These are phyloP conservation scores for Pisolithus albus DNA, from an alignment of 768 basidiomycete species.

Conservation along the genomic window DNA sequence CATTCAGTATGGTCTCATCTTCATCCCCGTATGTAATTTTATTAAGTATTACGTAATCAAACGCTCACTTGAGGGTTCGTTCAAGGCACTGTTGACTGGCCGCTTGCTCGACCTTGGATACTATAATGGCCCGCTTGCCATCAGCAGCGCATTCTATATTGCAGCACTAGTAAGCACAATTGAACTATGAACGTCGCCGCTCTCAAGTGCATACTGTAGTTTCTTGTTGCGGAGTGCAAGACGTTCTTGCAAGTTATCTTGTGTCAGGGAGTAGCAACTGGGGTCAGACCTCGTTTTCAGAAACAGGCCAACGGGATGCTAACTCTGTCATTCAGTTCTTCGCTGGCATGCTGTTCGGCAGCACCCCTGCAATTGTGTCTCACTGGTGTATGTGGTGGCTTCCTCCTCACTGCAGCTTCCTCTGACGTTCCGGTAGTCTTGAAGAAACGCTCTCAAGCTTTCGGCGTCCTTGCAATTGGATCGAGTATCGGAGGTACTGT, in stretches of 20 bases:
- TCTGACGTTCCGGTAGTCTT: background rate
- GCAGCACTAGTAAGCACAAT: slow-evolving; percentile 12
- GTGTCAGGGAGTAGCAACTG: slow-evolving; percentile 20
- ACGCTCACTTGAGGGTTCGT: too few relatives aligned
- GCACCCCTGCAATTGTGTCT: slow-evolving; percentile 14
- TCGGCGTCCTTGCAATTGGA: slow-evolving; percentile 56
- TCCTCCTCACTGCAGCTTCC: background rate
- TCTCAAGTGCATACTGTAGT: slow-evolving; percentile 1
- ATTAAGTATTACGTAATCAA: slow-evolving; percentile 28
- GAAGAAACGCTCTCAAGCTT: slow-evolving; percentile 21
- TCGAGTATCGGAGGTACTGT: slow-evolving; percentile 59
- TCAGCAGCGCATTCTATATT: slow-evolving; percentile 1
- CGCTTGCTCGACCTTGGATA: slow-evolving; percentile 8
- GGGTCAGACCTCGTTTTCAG: slow-evolving; percentile 9
- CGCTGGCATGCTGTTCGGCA: slow-evolving; percentile 19
- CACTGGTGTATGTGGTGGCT: slow-evolving; percentile 20
- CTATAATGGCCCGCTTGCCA: slow-evolving; percentile 5
- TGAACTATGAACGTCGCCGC: slow-evolving; percentile 22
- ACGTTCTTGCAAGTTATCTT: slow-evolving; percentile 23
- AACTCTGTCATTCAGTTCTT: slow-evolving; percentile 8
- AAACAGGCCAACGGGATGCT: background rate
- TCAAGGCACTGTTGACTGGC: slow-evolving; percentile 7
- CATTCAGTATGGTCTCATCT: slow-evolving; percentile 12
- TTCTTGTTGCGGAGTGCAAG: slow-evolving; percentile 23
- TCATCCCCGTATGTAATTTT: slow-evolving; percentile 1